Conservation (phyloP, 148 eudicot species). For the Rhododendron williamsianum region DNA sequence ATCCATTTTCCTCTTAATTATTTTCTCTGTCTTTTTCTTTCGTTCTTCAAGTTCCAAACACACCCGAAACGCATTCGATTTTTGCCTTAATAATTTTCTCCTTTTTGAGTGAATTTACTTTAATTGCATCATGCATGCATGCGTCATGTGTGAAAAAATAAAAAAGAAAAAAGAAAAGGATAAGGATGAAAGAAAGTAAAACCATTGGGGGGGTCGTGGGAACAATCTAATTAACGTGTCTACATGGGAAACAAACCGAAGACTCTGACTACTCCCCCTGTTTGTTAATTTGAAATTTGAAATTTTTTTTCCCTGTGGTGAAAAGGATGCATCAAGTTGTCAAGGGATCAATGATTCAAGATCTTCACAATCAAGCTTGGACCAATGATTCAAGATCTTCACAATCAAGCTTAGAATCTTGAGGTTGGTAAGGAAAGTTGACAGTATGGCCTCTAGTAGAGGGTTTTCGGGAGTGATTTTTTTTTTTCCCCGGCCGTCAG, state of each 20-base stretch:
- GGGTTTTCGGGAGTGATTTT: neutral
- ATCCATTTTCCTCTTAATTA: too few relatives aligned
- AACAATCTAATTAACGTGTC: conserved; percentile 1
- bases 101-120: too few relatives aligned
- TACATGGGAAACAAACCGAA: neutral
- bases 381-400: neutral
- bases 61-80: neutral
- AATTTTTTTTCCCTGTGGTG: neutral
- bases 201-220: neutral
- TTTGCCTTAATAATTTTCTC: neutral
- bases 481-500: too few relatives aligned
- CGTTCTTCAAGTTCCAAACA: neutral
- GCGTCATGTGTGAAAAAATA: neutral
- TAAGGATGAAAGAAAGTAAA: neutral
- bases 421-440: neutral
- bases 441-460: neutral
- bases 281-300: neutral
- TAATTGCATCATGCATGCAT: neutral
- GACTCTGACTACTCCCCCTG: neutral
- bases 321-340: neutral
- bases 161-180: neutral
- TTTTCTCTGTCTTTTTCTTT: too few relatives aligned
- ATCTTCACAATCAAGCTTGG: neutral
- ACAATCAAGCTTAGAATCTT: neutral
- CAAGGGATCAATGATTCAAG: neutral